Evolutionary conservation across 257 asterid species (phyloP), one percentile per base, ranked within the genome.

Genomic region (Solanum phureja): DNA sequence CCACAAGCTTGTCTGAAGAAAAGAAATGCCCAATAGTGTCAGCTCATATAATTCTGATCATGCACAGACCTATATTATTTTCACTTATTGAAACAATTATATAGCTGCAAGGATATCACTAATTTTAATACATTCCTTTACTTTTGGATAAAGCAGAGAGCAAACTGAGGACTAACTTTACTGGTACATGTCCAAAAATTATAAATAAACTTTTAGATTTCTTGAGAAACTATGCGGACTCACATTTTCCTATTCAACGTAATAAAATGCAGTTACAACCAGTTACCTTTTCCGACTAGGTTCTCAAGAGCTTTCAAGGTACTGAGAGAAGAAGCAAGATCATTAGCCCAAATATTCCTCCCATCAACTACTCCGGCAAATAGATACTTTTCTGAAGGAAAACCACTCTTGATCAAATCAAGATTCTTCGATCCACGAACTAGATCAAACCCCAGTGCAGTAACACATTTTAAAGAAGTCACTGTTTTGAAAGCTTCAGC

Each of bases 301-400:
- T 94, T 89, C 90, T 95, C 98, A 75, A 97, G 98, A 85, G 94
- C 83, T 75, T 93, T 72, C 88, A 97, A 93, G 90, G 90, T 91
- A 81, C 86, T 86, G 86, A 95, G 94, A 88, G 99, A 95, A 90
- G 96, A 90, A 83, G 90, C 85, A 74, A 95, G 95, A 89, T 97
- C 96, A 90, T 97, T 97, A 83, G 99, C 99, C 99, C 99, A 97
- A 84, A 97, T 94, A 93, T 97, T 97, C 94, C 99, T 97, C 91
- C 99, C 99, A 87, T 97, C 99, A 91, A 97, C 99, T 83, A 95
- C 94, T 86, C 99, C 99, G 14, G 99, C 99, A 89, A 95, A 95
- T 58, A 97, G 93, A 93, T 93, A 95, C 83, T 97, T 97, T 86
- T 98, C 99, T 27, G 98, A 87, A 60, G 99, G 99, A 84, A 97